Evolutionary conservation across 1,284 basidiomycete species (phyloP).

Genomic region (Marasmius sp.): DNA sequence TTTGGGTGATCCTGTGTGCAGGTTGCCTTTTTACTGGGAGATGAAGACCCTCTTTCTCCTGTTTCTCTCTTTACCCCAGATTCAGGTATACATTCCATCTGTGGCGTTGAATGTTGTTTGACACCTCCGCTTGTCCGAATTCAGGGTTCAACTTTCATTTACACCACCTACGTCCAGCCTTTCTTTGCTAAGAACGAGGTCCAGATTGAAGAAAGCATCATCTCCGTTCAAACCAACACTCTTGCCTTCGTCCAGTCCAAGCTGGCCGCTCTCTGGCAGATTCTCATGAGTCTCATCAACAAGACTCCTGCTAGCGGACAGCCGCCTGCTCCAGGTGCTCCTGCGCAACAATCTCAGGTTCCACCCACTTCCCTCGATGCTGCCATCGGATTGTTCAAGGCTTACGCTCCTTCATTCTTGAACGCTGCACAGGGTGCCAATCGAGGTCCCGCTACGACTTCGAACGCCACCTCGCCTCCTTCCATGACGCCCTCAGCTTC

Average conservation of each 20-base stretch:
- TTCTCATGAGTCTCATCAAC: slow-evolving; percentile 43
- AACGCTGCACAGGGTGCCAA: slow-evolving; percentile 20
- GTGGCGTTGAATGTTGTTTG: neutral
- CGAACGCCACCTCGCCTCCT: slow-evolving; percentile 9
- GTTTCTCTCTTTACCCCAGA: slow-evolving; percentile 74
- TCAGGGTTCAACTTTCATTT: slow-evolving; percentile 76
- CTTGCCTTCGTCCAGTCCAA: slow-evolving; percentile 52
- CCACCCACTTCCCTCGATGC: slow-evolving; percentile 24
- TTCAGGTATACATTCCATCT: slow-evolving; percentile 48
- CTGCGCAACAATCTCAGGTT: slow-evolving; percentile 16
- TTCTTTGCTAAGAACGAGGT: slow-evolving; percentile 66
- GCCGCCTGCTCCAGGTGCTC: slow-evolving; percentile 9
- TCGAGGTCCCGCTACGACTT: neutral
- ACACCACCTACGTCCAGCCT: slow-evolving; percentile 63
- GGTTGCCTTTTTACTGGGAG: slow-evolving; percentile 83
- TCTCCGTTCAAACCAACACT: slow-evolving; percentile 50
- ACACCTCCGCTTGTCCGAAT: neutral
- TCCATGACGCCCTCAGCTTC: slow-evolving; percentile 16
- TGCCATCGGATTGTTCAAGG: slow-evolving; percentile 36
- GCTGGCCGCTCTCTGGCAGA: slow-evolving; percentile 45
- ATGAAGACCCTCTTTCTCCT: slow-evolving; percentile 69
- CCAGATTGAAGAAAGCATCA: slow-evolving; percentile 65
- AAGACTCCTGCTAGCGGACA: slow-evolving; percentile 33
- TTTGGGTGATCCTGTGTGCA: slow-evolving; percentile 26
- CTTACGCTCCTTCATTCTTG: slow-evolving; percentile 34